phyloP scores from a whole-genome alignment of 2,329 filamentous ascomycete species.

The Lizonia empirigonia region DNA sequence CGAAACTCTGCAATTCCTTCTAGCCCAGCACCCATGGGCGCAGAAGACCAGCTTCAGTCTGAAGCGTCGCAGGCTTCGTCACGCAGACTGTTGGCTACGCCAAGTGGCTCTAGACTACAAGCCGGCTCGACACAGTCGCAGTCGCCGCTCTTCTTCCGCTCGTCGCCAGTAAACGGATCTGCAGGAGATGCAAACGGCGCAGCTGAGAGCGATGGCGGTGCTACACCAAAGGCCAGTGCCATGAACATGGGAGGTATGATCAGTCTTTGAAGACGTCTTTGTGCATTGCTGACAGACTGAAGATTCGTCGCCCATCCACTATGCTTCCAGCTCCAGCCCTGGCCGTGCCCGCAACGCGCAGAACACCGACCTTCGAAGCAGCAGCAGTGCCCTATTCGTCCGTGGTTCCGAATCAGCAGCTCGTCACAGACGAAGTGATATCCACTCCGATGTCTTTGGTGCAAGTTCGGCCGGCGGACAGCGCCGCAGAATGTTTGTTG shows the following conservation, averaged over 20 bases:
- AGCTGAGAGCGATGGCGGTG: slow-evolving; percentile 63
- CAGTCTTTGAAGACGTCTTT: background rate
- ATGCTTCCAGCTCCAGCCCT: slow-evolving; percentile 87
- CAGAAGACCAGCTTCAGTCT: slow-evolving; percentile 51
- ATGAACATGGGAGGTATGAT: slow-evolving; percentile 66
- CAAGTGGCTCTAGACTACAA: slow-evolving; percentile 52
- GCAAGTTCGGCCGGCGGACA: slow-evolving; percentile 51
- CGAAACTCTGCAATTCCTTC: slow-evolving; percentile 61
- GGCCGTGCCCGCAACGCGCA: slow-evolving; percentile 64
- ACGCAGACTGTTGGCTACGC: slow-evolving; percentile 52
- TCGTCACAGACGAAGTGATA: slow-evolving; percentile 77
- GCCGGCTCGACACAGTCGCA: slow-evolving; percentile 67
- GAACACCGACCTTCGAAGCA: slow-evolving; percentile 76
- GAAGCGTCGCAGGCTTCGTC: slow-evolving; percentile 50
- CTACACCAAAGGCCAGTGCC: slow-evolving; percentile 72
- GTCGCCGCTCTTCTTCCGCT: slow-evolving; percentile 80
- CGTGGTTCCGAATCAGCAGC: slow-evolving; percentile 62
- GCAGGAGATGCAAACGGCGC: slow-evolving; percentile 49
- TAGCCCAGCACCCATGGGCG: slow-evolving; percentile 54
- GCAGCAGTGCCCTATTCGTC: slow-evolving; percentile 87
- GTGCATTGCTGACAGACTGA: slow-evolving; percentile 19
- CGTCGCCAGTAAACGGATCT: slow-evolving; percentile 59
- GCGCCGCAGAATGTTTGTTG: slow-evolving; percentile 66
- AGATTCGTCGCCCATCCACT: slow-evolving; percentile 94
- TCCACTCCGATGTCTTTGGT: slow-evolving; percentile 73